Evolutionary conservation across 148 eudicot genomes (phyloP), one percentile per base, ranked within the genome.

Genomic region (Beta vulgaris): DNA sequence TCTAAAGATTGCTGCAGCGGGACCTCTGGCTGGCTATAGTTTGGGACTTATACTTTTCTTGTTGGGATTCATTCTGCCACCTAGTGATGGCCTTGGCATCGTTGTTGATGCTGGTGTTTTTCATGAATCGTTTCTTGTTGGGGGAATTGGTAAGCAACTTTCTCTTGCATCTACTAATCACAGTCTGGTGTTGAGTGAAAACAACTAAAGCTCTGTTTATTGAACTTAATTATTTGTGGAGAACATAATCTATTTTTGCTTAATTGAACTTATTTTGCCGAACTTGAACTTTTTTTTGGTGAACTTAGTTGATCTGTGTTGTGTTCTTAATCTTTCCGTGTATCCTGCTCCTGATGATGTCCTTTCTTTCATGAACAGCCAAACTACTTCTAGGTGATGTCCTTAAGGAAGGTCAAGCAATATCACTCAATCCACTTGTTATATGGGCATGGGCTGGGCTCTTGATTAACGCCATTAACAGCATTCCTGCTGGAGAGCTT

Each of bases 371-470:
- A 62, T 73, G 36, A 71, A 74, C 76, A 95, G 99, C 99, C 14
- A 96, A 96, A 81, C 86, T 92, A 53, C 85, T 96, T 54, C 81
- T 96, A 72, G 99, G 99, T 63, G 98, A 92, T 80, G 97, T 81
- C 74, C 97, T 96, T 55, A 92, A 87, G 80, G 99, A 96, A 81
- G 97, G 98, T 28, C 84, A 93, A 69, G 86, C 97, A 25, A 80
- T 96, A 78, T 92, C 97, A 21, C 76, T 96, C 16, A 96, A 96
- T 80, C 99, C 99, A 42, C 92, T 96, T n/a, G 91, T 91, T n/a
- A 64, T 96, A 72, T 96, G 98, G 99, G 92, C 99, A 53, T 96
- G 96, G 99, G 99, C 99, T 10, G 99, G 99, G 59, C 92, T 96
- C 74, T 90, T 96, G 23, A 96, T 92, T 25, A 96, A 92, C 77